These are phyloP conservation scores for Closterium sp. DNA, from an alignment of 139 green algal genomes.

Conservation along the genomic window DNA sequence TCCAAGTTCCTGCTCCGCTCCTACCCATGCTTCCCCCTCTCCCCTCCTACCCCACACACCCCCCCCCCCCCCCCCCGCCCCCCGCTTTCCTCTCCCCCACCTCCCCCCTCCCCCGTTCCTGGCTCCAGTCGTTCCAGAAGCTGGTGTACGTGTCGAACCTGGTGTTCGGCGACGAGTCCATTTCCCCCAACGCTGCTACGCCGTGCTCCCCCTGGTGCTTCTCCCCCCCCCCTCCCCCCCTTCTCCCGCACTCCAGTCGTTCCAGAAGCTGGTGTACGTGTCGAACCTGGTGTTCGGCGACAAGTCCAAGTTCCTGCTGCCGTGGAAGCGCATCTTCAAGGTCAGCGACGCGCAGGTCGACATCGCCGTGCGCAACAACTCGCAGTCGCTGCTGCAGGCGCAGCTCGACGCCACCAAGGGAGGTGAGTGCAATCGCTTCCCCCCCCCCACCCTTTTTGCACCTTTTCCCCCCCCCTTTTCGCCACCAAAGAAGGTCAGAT, in stretches of 20 bases:
- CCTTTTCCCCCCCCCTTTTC: too few species aligned
- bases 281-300: constrained; percentile 67
- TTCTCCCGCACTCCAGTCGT: constrained; percentile 55
- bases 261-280: constrained; percentile 97
- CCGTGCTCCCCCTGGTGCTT: constrained; percentile 61
- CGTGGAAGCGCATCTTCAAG: constrained; percentile 87
- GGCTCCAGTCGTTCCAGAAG: constrained; percentile 83
- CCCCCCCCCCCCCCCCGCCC: too few species aligned
- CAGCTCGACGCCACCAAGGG: constrained; percentile 53
- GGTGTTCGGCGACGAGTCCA: constrained; percentile 63
- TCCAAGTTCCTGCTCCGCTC: constrained; percentile 77
- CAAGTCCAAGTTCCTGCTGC: constrained; percentile 83
- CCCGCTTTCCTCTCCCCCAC: too few species aligned
- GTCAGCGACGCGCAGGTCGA: constrained; percentile 76
- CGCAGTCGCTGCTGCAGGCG: constrained; percentile 70
- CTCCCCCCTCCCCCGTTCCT: too few species aligned
- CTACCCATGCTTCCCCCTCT: too few species aligned
- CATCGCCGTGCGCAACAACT: constrained; percentile 56
- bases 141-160: constrained; percentile 91
- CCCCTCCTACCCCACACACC: too few species aligned
- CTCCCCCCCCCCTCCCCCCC: too few species aligned
- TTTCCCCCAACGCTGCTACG: constrained; percentile 92
- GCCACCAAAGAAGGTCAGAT: too few species aligned
- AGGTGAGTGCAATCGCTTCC: constrained; percentile 13
- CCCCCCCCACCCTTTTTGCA: too few species aligned